These are phyloP conservation scores for Kockiozyma suomiensis DNA, from an alignment of 805 yeast species.

Conservation along the genomic window DNA sequence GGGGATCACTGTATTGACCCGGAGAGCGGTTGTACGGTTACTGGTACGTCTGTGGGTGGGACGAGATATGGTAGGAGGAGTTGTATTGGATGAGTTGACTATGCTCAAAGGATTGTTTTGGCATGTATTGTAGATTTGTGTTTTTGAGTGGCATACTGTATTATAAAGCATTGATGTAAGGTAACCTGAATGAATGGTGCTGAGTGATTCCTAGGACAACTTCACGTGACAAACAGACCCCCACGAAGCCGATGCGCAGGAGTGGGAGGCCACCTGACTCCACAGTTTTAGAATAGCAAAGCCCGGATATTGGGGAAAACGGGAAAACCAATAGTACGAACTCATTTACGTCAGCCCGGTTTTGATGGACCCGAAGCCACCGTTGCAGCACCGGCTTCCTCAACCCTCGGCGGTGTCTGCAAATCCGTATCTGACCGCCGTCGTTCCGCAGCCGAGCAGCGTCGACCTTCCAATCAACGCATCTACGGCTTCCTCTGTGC, in stretches of 20 bases:
- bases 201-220: too few species aligned
- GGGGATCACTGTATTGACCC: constrained; percentile 31
- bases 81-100: constrained; percentile 8
- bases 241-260: constrained; percentile 4
- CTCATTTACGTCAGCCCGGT: not conserved
- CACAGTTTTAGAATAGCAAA: not conserved
- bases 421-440: not conserved
- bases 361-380: constrained; percentile 9
- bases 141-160: too few species aligned
- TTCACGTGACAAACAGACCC: not conserved
- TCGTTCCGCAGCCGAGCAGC: not conserved
- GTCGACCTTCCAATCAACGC: not conserved
- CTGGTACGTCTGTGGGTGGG: constrained; percentile 22
- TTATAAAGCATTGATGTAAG: too few species aligned
- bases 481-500: not conserved
- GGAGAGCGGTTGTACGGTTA: constrained; percentile 18
- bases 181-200: too few species aligned
- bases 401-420: not conserved
- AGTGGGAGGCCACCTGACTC: constrained; percentile 3
- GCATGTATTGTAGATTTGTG: constrained; percentile 4
- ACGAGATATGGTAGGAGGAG: not conserved
- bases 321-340: not conserved
- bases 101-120: not conserved
- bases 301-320: not conserved
- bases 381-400: constrained; percentile 9